Conservation (phyloP, 2,329 filamentous ascomycete genomes). For the Cryphonectria naterciae region DNA sequence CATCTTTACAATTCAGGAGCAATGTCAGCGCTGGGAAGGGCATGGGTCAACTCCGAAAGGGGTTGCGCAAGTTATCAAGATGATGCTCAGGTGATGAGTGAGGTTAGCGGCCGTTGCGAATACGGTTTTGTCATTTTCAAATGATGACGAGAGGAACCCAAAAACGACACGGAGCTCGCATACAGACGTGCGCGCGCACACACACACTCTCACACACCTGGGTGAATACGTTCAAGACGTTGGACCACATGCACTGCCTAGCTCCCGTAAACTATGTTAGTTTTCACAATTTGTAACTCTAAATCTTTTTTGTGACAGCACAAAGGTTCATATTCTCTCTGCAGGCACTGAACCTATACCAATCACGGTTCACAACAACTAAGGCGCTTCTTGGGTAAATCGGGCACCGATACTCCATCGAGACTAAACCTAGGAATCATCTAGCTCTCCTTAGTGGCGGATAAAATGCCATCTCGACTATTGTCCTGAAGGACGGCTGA, state of each 20-base stretch:
- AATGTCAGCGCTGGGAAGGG: not conserved
- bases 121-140: not conserved
- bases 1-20: not conserved
- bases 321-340: not conserved
- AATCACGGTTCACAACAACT: not conserved
- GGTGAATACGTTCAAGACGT: not conserved
- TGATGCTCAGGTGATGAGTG: not conserved
- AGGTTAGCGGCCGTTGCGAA: not conserved
- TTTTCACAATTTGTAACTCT: not conserved
- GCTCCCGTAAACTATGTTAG: not conserved
- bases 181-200: too few relatives aligned
- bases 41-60: not conserved
- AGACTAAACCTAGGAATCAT: not conserved
- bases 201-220: not conserved
- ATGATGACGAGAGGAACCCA: not conserved
- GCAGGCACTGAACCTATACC: not conserved
- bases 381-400: not conserved
- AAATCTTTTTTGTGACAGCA: not conserved
- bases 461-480: not conserved
- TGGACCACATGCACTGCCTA: not conserved
- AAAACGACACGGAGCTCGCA: not conserved
- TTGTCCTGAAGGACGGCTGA: not conserved
- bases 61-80: not conserved
- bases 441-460: not conserved
- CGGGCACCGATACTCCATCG: not conserved